A percentile compares a stretch with the other conserved stretches of the same genome.
phyloP scores from a whole-genome alignment of 352 stramenopile species.

The Phytophthora capsici region DNA sequence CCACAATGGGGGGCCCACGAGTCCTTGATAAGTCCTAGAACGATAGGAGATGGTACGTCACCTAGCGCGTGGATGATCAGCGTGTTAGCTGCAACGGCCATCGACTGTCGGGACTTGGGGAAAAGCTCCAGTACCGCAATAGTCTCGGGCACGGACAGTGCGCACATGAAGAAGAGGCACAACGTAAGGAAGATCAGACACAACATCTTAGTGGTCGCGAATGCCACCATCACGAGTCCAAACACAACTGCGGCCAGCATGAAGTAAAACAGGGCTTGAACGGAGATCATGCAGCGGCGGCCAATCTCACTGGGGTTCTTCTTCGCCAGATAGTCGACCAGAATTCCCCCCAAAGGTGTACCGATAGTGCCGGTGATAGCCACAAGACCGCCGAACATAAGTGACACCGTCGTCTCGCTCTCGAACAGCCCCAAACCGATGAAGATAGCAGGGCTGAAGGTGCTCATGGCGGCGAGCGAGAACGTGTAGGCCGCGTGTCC shows the following conservation, averaged over 20 bases:
- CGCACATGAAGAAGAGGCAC: slow-evolving; percentile 82
- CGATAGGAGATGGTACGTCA: slow-evolving; percentile 94
- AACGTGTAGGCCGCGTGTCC: slow-evolving; percentile 90
- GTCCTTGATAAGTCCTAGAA: slow-evolving; percentile 94
- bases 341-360: slow-evolving; percentile 85
- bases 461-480: slow-evolving; percentile 83
- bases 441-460: slow-evolving; percentile 90
- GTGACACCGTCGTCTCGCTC: slow-evolving; percentile 81
- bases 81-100: slow-evolving; percentile 92
- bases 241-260: slow-evolving; percentile 63
- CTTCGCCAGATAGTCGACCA: slow-evolving; percentile 67
- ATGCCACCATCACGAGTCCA: slow-evolving; percentile 67
- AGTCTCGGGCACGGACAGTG: slow-evolving; percentile 77
- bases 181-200: slow-evolving; percentile 79
- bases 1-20: slow-evolving; percentile 89
- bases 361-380: slow-evolving; percentile 88
- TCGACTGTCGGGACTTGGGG: slow-evolving; percentile 81
- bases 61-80: slow-evolving; percentile 93
- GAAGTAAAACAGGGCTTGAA: slow-evolving; percentile 75
- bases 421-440: slow-evolving; percentile 90
- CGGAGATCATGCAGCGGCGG: slow-evolving; percentile 57
- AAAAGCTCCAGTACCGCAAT: slow-evolving; percentile 92
- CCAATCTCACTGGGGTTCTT: slow-evolving; percentile 38
- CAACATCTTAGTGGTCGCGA: slow-evolving; percentile 49
- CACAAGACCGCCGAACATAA: slow-evolving; percentile 88